These are phyloP conservation scores for Amanita fuliginea DNA, from an alignment of 768 basidiomycete genomes.

Conservation along the genomic window DNA sequence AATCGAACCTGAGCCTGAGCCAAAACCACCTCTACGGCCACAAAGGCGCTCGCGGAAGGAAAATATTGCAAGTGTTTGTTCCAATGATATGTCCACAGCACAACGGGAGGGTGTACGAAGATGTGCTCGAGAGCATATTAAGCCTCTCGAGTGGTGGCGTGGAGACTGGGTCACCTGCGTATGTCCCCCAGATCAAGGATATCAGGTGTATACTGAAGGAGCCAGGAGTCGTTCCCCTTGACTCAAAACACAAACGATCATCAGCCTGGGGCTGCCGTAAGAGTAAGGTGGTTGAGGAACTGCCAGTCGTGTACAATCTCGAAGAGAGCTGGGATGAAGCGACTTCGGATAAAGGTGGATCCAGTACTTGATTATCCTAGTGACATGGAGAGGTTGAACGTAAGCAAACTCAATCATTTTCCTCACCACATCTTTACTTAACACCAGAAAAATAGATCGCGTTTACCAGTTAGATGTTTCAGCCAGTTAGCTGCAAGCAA, in stretches of 20 bases:
- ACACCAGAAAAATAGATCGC: slow-evolving; percentile 52
- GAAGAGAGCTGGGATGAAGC: slow-evolving; percentile 84
- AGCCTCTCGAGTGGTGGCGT: slow-evolving; percentile 86
- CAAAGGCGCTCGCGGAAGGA: no score
- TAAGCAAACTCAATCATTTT: slow-evolving; percentile 8
- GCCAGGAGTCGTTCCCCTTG: slow-evolving; percentile 19
- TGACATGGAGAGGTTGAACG: slow-evolving; percentile 28
- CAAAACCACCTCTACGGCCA: slow-evolving; percentile 16
- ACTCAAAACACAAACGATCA: slow-evolving; percentile 22
- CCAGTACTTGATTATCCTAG: slow-evolving; percentile 52
- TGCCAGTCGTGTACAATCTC: slow-evolving; percentile 26
- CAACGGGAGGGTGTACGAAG: no score
- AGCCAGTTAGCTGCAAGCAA: slow-evolving; percentile 50
- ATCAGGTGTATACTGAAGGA: slow-evolving; percentile 43
- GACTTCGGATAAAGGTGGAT: no score
- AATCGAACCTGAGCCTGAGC: slow-evolving; percentile 16
- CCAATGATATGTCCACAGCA: slow-evolving; percentile 13
- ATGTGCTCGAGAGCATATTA: slow-evolving; percentile 54
- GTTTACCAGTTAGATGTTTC: slow-evolving; percentile 60
- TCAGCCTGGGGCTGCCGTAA: slow-evolving; percentile 37
- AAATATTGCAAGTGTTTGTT: slow-evolving; percentile 8
- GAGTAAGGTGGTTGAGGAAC: slow-evolving; percentile 38
- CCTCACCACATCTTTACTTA: not conserved
- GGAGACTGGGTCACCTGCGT: slow-evolving; percentile 34
- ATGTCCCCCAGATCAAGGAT: no score